Percentiles rank a stretch among this genome's conserved stretches.
These are phyloP conservation scores for Neofusicoccum ribis DNA, from an alignment of 2,329 filamentous ascomycete species.

Conservation along the genomic window DNA sequence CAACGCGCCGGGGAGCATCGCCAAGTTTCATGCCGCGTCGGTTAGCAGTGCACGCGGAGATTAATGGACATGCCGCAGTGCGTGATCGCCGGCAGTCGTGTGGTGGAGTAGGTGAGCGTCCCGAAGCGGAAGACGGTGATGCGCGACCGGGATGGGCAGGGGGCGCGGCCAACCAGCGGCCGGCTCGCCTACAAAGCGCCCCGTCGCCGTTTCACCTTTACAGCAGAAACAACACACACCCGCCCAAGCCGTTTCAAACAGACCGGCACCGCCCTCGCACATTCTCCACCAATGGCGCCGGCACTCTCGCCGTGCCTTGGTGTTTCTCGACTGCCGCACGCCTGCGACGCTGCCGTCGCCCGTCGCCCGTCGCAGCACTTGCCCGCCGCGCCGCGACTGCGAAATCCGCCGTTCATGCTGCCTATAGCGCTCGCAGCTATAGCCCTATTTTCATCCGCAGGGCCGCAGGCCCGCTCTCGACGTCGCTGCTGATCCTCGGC, in stretches of 20 bases:
- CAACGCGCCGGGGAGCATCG: neutral
- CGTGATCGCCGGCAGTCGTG: neutral
- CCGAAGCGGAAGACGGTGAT: slow-evolving; percentile 11
- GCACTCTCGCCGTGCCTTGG: neutral
- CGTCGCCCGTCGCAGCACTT: neutral
- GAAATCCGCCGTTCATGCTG: neutral
- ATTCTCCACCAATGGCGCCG: slow-evolving; percentile 13
- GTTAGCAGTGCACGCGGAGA: slow-evolving; percentile 14
- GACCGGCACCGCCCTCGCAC: neutral
- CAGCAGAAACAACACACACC: slow-evolving; percentile 5
- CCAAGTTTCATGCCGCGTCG: slow-evolving; percentile 18
- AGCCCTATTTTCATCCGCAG: neutral
- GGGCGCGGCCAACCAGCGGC: neutral
- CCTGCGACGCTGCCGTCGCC: neutral
- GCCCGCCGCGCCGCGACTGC: neutral
- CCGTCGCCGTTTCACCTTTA: slow-evolving; percentile 14
- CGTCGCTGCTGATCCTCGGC: neutral
- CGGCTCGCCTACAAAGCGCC: slow-evolving; percentile 7
- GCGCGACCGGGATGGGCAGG: slow-evolving; percentile 1
- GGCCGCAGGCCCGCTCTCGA: neutral
- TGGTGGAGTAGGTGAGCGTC: neutral
- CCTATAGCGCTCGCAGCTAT: neutral
- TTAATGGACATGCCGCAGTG: neutral
- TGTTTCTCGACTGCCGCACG: neutral
- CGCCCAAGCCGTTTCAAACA: slow-evolving; percentile 11